Conservation (phyloP, 1,139 yeast genomes). For the Blastobotrys proliferans region DNA sequence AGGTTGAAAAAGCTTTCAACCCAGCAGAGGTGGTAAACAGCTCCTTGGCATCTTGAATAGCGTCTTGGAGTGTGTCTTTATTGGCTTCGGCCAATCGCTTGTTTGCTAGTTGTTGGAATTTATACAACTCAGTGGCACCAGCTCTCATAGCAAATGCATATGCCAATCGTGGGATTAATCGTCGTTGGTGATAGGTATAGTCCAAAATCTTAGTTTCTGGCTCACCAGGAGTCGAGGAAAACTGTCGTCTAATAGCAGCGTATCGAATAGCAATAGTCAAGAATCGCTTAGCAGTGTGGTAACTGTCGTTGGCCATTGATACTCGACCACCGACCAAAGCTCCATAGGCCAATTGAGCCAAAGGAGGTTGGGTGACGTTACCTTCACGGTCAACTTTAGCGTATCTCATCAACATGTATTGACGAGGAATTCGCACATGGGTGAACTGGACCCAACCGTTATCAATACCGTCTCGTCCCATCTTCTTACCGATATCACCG, state of each 20-base stretch:
- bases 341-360: conserved; percentile 82
- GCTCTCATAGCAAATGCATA: conserved; percentile 74
- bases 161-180: conserved; percentile 77
- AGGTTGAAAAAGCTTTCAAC: conserved; percentile 82
- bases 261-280: conserved; percentile 82
- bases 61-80: conserved; percentile 36
- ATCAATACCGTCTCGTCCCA: conserved; percentile 78
- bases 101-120: conserved; percentile 46
- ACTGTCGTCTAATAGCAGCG: conserved; percentile 87
- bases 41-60: conserved; percentile 65
- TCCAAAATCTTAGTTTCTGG: conserved; percentile 52
- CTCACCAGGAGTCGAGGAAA: conserved; percentile 45
- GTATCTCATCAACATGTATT: conserved; percentile 77
- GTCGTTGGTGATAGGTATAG: conserved; percentile 81
- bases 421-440: conserved; percentile 76
- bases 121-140: conserved; percentile 62
- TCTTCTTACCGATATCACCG: conserved; percentile 91
- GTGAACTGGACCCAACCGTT: conserved; percentile 94
- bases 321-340: conserved; percentile 89
- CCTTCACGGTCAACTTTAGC: conserved; percentile 70
- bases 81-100: conserved; percentile 43
- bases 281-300: conserved; percentile 73
- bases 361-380: conserved; percentile 60
- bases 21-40: conserved; percentile 85
- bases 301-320: conserved; percentile 81